Percentiles rank a stretch among this genome's conserved stretches.
phyloP scores from a whole-genome alignment of 805 yeast species.

The Teunomyces atbi region DNA sequence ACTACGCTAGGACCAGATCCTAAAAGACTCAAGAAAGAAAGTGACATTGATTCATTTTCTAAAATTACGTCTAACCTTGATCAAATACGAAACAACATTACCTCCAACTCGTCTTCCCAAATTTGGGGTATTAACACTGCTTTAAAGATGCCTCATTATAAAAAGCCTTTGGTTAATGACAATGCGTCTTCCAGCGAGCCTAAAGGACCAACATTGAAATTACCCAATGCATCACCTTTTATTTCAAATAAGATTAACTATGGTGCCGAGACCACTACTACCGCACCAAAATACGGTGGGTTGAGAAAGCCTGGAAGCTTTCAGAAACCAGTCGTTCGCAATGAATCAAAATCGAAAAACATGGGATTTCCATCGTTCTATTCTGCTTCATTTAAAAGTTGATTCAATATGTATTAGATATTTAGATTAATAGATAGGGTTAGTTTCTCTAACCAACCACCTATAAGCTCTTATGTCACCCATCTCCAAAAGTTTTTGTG shows the following conservation, averaged over 20 bases:
- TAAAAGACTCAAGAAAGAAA: slow-evolving; percentile 9
- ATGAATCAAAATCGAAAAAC: slow-evolving; percentile 14
- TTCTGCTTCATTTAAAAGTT: slow-evolving; percentile 4
- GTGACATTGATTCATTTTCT: slow-evolving; percentile 11
- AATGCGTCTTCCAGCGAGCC: neutral
- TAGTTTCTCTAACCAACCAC: slow-evolving; percentile 74
- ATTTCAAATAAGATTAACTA: slow-evolving; percentile 25
- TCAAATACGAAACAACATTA: slow-evolving; percentile 13
- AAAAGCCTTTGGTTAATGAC: slow-evolving; percentile 12
- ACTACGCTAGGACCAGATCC: neutral
- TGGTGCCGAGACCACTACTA: slow-evolving; percentile 8
- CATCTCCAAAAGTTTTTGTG: slow-evolving; percentile 43
- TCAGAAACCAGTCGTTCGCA: slow-evolving; percentile 24
- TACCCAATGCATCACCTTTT: slow-evolving; percentile 27
- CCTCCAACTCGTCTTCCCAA: slow-evolving; percentile 6
- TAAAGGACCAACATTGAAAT: slow-evolving; percentile 17
- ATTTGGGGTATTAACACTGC: slow-evolving; percentile 11
- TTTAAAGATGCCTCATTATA: slow-evolving; percentile 27
- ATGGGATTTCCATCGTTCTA: slow-evolving; percentile 7
- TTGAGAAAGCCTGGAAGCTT: slow-evolving; percentile 36
- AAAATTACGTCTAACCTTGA: slow-evolving; percentile 13
- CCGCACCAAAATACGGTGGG: slow-evolving; percentile 10
- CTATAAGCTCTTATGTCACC: slow-evolving; percentile 57
- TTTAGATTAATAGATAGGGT: slow-evolving; percentile 18
- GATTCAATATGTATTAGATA: slow-evolving; percentile 1